These are phyloP conservation scores for Cladosporium sp. DNA, from an alignment of 2,329 filamentous ascomycete species.

Conservation along the genomic window DNA sequence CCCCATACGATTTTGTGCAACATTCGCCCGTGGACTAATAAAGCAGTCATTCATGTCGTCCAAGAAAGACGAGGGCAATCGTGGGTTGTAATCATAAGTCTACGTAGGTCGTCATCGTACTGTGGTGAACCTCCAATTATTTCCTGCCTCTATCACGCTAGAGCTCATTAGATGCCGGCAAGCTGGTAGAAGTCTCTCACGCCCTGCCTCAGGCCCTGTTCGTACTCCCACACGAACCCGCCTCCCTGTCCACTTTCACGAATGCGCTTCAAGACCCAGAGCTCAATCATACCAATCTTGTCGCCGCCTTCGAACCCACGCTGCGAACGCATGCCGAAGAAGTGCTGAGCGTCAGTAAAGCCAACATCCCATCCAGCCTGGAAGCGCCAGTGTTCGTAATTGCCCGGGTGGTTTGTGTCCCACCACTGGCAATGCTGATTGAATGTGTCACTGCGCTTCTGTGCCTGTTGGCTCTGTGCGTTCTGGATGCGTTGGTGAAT, in stretches of 20 bases:
- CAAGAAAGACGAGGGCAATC: too few species aligned
- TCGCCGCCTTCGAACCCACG: slow-evolving; percentile 41
- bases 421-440: slow-evolving; percentile 49
- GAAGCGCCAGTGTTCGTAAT: slow-evolving; percentile 51
- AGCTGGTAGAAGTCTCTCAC: slow-evolving; percentile 39
- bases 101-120: too few species aligned
- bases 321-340: slow-evolving; percentile 44
- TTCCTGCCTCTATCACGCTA: too few species aligned
- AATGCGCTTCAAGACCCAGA: slow-evolving; percentile 56
- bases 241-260: slow-evolving; percentile 48
- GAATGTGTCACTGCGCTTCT: slow-evolving; percentile 35
- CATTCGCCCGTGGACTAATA: too few species aligned
- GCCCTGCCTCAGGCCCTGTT: slow-evolving; percentile 47
- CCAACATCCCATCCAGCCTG: slow-evolving; percentile 54
- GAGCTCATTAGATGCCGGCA: slow-evolving; percentile 23
- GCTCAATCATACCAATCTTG: slow-evolving; percentile 53
- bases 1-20: too few species aligned
- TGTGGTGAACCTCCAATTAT: too few species aligned
- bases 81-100: too few species aligned
- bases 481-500: slow-evolving; percentile 34
- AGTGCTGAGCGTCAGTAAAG: slow-evolving; percentile 51
- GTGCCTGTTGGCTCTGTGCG: slow-evolving; percentile 39
- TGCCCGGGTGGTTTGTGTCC: slow-evolving; percentile 42
- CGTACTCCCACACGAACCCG: slow-evolving; percentile 49
- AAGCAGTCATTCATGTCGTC: too few species aligned